phyloP scores from a whole-genome alignment of 352 stramenopile species.

The Phytophthora pluvialis region DNA sequence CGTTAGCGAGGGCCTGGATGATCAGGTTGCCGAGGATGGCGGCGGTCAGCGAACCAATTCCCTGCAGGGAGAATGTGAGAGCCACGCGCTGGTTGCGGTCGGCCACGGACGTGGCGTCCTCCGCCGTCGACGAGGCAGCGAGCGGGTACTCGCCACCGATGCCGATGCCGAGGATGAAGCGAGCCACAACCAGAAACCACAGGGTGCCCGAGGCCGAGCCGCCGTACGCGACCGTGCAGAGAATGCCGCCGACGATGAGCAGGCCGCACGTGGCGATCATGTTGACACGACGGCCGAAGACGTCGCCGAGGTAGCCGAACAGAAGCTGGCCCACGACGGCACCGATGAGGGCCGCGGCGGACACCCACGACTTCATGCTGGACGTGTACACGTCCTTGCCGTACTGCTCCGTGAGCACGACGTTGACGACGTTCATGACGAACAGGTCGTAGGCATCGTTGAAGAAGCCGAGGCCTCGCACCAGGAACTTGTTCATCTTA shows the following conservation, averaged over 20 bases:
- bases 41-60: slow-evolving; percentile 61
- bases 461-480: slow-evolving; percentile 77
- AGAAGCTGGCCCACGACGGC: slow-evolving; percentile 63
- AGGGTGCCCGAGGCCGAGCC: slow-evolving; percentile 47
- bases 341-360: slow-evolving; percentile 60
- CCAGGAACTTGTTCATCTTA: slow-evolving; percentile 62
- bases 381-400: slow-evolving; percentile 65
- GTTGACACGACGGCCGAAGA: slow-evolving; percentile 67
- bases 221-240: slow-evolving; percentile 65
- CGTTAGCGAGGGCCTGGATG: slow-evolving; percentile 53
- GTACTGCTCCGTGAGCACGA: slow-evolving; percentile 76
- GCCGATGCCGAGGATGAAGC: slow-evolving; percentile 67
- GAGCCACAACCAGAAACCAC: slow-evolving; percentile 67
- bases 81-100: slow-evolving; percentile 65
- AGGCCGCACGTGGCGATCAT: slow-evolving; percentile 75
- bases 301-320: slow-evolving; percentile 67
- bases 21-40: slow-evolving; percentile 71
- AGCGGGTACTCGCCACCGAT: slow-evolving; percentile 65
- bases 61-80: slow-evolving; percentile 73
- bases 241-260: slow-evolving; percentile 68
- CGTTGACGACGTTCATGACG: slow-evolving; percentile 81
- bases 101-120: slow-evolving; percentile 55
- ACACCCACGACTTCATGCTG: slow-evolving; percentile 64
- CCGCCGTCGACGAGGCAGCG: slow-evolving; percentile 58
- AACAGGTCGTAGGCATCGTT: slow-evolving; percentile 81